phyloP scores from a whole-genome alignment of 441 rosid genomes.

The Brassica balearica region DNA sequence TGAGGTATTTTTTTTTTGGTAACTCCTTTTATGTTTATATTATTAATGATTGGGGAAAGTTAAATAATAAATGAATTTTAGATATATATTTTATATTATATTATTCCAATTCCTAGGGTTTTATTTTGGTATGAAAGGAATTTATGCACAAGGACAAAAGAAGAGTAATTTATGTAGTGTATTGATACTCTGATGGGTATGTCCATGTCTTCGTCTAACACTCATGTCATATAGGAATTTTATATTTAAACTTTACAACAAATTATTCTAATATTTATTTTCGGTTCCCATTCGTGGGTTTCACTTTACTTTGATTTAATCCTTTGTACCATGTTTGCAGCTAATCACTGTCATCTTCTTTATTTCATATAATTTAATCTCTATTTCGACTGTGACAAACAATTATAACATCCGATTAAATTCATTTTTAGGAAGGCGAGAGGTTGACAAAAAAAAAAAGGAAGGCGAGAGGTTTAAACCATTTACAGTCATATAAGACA shows the following conservation, averaged over 20 bases:
- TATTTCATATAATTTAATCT: background rate
- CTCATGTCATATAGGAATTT: slow-evolving; percentile 25
- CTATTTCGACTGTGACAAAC: background rate
- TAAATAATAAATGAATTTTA: slow-evolving; percentile 27
- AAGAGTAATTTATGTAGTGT: slow-evolving; percentile 35
- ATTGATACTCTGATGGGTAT: slow-evolving; percentile 41
- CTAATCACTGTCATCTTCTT: background rate
- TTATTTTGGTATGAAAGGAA: slow-evolving; percentile 45
- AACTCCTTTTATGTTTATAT: slow-evolving; percentile 28
- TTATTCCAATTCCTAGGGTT: slow-evolving; percentile 43
- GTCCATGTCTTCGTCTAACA: slow-evolving; percentile 30
- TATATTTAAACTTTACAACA: slow-evolving; percentile 7
- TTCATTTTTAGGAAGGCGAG: background rate
- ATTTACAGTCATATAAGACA: background rate
- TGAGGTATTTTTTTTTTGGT: slow-evolving; percentile 36
- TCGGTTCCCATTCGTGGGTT: background rate
- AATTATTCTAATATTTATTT: slow-evolving; percentile 12
- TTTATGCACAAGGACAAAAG: slow-evolving; percentile 44
- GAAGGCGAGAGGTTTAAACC: background rate
- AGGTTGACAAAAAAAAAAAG: background rate
- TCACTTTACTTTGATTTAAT: slow-evolving; percentile 5
- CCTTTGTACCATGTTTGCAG: background rate
- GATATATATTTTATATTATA: background rate
- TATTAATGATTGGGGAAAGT: slow-evolving; percentile 41
- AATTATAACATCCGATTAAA: background rate